phyloP scores from a whole-genome alignment of 2,329 filamentous ascomycete genomes.

The Trichoderma atroviride region DNA sequence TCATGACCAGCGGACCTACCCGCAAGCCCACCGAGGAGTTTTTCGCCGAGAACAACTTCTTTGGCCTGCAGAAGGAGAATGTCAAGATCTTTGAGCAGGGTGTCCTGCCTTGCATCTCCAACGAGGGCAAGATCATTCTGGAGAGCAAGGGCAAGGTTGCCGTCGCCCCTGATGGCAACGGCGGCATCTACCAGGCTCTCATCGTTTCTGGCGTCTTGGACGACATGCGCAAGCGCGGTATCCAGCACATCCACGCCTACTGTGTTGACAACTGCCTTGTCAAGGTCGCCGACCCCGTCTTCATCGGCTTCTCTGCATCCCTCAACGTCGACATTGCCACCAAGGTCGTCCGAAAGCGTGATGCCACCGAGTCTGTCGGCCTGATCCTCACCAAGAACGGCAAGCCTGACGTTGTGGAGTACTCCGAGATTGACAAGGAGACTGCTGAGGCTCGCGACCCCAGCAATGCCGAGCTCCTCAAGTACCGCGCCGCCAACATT shows the following conservation, averaged over 20 bases:
- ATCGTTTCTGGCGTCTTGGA: conserved; percentile 76
- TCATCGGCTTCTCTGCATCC: conserved; percentile 88
- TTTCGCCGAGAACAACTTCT: conserved; percentile 88
- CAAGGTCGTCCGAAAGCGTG: conserved; percentile 98
- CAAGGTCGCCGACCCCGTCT: conserved; percentile 94
- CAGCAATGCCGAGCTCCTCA: conserved; percentile 78
- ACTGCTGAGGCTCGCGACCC: conserved; percentile 88
- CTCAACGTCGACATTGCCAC: conserved; percentile 94
- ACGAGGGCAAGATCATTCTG: conserved; percentile 94
- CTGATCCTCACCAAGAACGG: conserved; percentile 94
- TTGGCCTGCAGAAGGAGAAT: conserved; percentile 83
- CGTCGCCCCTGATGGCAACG: conserved; percentile 95
- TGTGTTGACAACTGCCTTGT: conserved; percentile 99
- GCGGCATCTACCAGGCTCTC: conserved; percentile 92
- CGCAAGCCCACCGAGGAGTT: conserved; percentile 89
- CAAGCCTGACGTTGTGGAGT: conserved; percentile 96
- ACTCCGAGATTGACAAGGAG: conserved; percentile 89
- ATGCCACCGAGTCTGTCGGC: conserved; percentile 93
- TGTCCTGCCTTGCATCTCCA: conserved; percentile 93
- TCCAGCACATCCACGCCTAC: conserved; percentile 95
- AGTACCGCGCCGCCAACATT: conserved; percentile 97
- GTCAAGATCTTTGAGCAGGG: conserved; percentile 96
- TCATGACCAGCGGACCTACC: conserved; percentile 98
- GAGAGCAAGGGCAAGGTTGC: conserved; percentile 89
- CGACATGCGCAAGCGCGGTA: conserved; percentile 86